phyloP scores from a whole-genome alignment of 768 basidiomycete species.

The Russula emetica region DNA sequence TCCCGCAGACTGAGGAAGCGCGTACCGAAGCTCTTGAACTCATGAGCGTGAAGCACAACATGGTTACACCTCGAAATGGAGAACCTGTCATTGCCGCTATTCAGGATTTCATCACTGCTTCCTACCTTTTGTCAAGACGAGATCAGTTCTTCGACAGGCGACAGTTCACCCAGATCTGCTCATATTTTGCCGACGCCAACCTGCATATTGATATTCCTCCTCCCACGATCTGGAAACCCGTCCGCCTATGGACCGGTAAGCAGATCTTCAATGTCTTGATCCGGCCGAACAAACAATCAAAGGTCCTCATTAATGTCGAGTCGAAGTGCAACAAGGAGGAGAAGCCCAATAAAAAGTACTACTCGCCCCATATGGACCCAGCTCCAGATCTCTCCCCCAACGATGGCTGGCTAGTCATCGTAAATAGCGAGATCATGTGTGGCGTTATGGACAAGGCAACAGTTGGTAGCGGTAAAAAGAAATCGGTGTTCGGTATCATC shows the following conservation, averaged over 20 bases:
- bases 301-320: constrained; percentile 91
- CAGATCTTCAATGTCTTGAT: constrained; percentile 98
- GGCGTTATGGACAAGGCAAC: constrained; percentile 99
- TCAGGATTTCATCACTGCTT: constrained; percentile 99
- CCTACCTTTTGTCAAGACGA: constrained; percentile 88
- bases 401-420: constrained; percentile 95
- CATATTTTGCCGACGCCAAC: constrained; percentile 87
- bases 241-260: constrained; percentile 94
- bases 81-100: constrained; percentile 99
- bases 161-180: constrained; percentile 95
- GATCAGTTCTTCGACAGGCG: constrained; percentile 91
- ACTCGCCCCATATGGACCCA: constrained; percentile 56
- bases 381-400: constrained; percentile 88
- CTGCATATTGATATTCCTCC: constrained; percentile 94
- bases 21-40: constrained; percentile 94
- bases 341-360: constrained; percentile 60
- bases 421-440: constrained; percentile 99
- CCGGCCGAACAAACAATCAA: constrained; percentile 81
- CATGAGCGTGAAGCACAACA: constrained; percentile 95
- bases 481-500: constrained; percentile 97
- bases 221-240: constrained; percentile 90
- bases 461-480: constrained; percentile 97
- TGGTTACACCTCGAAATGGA: constrained; percentile 97
- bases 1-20: constrained; percentile 98
- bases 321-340: constrained; percentile 90